phyloP scores from a whole-genome alignment of 306 rosid genomes.

The Pueraria montana region DNA sequence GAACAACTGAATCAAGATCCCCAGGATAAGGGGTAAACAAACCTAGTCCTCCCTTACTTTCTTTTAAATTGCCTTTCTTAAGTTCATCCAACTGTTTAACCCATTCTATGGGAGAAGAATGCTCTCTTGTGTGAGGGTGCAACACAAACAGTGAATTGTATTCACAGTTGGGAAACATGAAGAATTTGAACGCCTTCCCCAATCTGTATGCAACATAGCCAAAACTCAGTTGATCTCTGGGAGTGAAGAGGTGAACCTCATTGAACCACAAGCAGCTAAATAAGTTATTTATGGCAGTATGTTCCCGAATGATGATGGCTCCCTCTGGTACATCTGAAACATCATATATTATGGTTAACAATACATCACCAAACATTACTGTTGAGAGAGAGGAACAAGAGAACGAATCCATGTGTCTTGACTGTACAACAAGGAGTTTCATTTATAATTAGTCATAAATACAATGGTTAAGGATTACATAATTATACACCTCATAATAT shows the following conservation, averaged over 20 bases:
- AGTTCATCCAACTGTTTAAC: slow-evolving; percentile 85
- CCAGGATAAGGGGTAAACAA: slow-evolving; percentile 93
- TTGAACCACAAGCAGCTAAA: slow-evolving; percentile 99
- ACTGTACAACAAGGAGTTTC: background rate
- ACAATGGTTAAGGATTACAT: too few relatives aligned
- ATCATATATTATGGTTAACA: slow-evolving; percentile 38
- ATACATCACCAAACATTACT: slow-evolving; percentile 27
- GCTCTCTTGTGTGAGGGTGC: slow-evolving; percentile 99
- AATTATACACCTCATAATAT: background rate
- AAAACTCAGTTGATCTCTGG: slow-evolving; percentile 98
- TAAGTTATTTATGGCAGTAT: slow-evolving; percentile 76
- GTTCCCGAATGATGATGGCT: slow-evolving; percentile 90
- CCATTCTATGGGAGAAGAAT: slow-evolving; percentile 98
- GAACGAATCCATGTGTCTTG: background rate
- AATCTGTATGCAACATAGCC: slow-evolving; percentile 92
- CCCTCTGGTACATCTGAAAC: slow-evolving; percentile 98
- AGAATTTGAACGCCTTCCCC: slow-evolving; percentile 69
- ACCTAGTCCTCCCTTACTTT: slow-evolving; percentile 93
- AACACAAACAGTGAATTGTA: slow-evolving; percentile 91
- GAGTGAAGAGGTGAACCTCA: slow-evolving; percentile 96
- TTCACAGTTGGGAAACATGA: slow-evolving; percentile 96
- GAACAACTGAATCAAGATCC: slow-evolving; percentile 72
- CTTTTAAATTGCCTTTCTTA: slow-evolving; percentile 67
- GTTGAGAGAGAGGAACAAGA: background rate
- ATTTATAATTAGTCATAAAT: background rate